Conservation (phyloP, 2,329 filamentous ascomycete genomes). For the Botrytis hyacinthi region DNA sequence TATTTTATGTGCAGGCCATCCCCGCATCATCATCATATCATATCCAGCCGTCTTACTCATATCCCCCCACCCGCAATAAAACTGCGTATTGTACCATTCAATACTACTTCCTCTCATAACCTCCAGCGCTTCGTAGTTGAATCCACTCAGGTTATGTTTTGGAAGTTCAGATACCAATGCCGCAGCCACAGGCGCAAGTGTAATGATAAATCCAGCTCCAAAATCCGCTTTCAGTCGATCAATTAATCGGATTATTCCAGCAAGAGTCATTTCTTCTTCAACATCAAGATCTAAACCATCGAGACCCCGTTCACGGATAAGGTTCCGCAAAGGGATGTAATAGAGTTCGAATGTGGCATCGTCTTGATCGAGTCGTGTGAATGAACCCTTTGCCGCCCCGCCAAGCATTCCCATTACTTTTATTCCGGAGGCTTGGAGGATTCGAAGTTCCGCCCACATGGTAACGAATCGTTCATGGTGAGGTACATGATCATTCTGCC, state of each 20-base stretch:
- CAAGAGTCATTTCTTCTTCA: slow-evolving; percentile 71
- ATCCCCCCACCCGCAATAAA: slow-evolving; percentile 78
- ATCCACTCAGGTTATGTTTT: slow-evolving; percentile 72
- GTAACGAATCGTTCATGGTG: slow-evolving; percentile 64
- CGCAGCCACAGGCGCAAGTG: slow-evolving; percentile 77
- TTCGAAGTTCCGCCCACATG: slow-evolving; percentile 74
- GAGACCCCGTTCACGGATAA: slow-evolving; percentile 60
- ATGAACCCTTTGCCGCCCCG: slow-evolving; percentile 77
- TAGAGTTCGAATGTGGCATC: slow-evolving; percentile 66
- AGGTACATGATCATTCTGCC: slow-evolving; percentile 74
- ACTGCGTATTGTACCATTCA: slow-evolving; percentile 86
- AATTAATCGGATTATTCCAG: slow-evolving; percentile 64
- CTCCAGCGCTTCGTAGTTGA: slow-evolving; percentile 76
- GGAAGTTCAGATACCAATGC: slow-evolving; percentile 59
- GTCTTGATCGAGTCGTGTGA: slow-evolving; percentile 55
- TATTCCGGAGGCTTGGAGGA: slow-evolving; percentile 70
- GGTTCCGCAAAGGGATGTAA: slow-evolving; percentile 65
- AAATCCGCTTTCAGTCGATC: slow-evolving; percentile 68
- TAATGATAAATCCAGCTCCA: slow-evolving; percentile 69
- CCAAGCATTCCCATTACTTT: slow-evolving; percentile 86
- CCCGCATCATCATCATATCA: slow-evolving; percentile 55
- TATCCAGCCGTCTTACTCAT: slow-evolving; percentile 45
- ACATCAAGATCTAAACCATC: slow-evolving; percentile 77
- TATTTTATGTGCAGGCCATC: slow-evolving; percentile 71
- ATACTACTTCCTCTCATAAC: slow-evolving; percentile 63